A percentile compares a stretch with the other conserved stretches of the same genome.
These are phyloP conservation scores for Carex sylvatica DNA, from an alignment of 202 grass and related monocot species.

Conservation along the genomic window DNA sequence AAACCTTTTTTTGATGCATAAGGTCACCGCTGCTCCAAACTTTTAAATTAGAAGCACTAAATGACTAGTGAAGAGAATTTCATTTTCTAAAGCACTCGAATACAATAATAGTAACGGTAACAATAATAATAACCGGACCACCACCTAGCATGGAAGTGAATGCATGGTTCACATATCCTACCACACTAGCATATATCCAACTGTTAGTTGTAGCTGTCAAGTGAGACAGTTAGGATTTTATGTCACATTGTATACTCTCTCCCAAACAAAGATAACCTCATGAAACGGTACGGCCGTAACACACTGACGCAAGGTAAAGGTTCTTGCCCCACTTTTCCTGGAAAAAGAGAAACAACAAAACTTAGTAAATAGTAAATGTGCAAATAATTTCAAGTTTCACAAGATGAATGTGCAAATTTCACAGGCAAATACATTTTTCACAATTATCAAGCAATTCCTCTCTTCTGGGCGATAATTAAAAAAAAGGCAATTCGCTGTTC, in stretches of 20 bases:
- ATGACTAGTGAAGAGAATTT: not conserved
- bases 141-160: constrained; percentile 7
- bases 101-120: constrained; percentile 11
- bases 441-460: not conserved
- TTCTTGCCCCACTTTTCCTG: constrained; percentile 93
- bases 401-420: not conserved
- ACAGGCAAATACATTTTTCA: not conserved
- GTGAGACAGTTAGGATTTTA: constrained; percentile 14
- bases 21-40: not conserved
- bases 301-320: constrained; percentile 83
- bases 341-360: constrained; percentile 19
- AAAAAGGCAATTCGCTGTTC: not conserved
- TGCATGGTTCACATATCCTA: constrained; percentile 3
- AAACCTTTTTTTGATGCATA: not conserved
- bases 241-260: not conserved
- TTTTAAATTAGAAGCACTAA: not conserved
- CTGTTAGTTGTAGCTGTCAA: constrained; percentile 20
- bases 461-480: not conserved
- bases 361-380: not conserved
- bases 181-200: constrained; percentile 20
- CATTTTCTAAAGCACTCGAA: constrained; percentile 9
- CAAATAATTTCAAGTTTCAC: not conserved
- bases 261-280: constrained; percentile 37
- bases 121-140: not conserved
- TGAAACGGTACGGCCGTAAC: constrained; percentile 81